Evolutionary conservation across 2,329 filamentous ascomycete genomes (phyloP), one percentile per base, ranked within the genome.

Genomic region (Mollisia scopiformis): DNA sequence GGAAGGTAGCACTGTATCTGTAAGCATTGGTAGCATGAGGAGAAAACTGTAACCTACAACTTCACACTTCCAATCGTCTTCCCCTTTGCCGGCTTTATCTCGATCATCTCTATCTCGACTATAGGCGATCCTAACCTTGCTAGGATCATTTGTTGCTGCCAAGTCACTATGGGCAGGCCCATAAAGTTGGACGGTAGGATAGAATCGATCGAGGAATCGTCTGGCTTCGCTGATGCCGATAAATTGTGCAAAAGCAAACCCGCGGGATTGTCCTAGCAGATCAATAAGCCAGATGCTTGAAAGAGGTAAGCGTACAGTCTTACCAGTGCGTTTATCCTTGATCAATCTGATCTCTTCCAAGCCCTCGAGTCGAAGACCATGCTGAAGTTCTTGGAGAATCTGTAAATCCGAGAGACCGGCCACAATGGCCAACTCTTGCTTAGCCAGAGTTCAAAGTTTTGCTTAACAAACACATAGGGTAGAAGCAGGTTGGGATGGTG

Each of bases 271-370:
- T 65, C 82, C 84, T 86, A 61, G 54, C 39, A 27, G 14, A 19
- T 52, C 30, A 28, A 55, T 35, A 2, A 33, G 30, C 64, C 51
- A 64, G 57, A 54, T 23, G 64, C 63, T 30, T 41, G 16, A 21
- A 55, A 49, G 35, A 51, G 50, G 43, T 31, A 31, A 31, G 35
- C 47, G 60, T 56, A 60, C n/a, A 39, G 50, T 3, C 72, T 64
- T 74, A 85, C 84, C 84, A 21, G 83, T 85, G 62, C 83, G 80
- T 58, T 82, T 79, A 66, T 86, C 83, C 61, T 82, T 81, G 66
- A 86, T 86, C 55, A 86, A 76, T 19, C 82, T 78, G 51, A 86
- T 76, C 66, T 85, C 82, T 68, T 85, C 82, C 62, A 86, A 73
- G n/a, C 77, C 77, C 59, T 80, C 76, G 63, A 83, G 75, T 68